Conservation (phyloP, 495 filamentous ascomycete species). For the Filosporella fistucella region DNA sequence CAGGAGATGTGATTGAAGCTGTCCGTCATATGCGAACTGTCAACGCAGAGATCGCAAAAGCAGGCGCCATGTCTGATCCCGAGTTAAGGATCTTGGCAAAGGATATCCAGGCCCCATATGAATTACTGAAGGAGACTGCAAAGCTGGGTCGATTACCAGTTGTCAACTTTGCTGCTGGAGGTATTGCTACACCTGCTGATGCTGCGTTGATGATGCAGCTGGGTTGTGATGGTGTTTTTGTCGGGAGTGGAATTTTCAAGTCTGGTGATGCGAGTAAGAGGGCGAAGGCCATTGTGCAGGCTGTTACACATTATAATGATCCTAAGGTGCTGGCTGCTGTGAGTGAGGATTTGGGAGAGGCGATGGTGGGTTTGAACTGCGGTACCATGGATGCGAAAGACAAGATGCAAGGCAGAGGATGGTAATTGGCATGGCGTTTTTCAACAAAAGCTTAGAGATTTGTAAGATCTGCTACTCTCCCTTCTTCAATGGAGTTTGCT, state of each 20-base stretch:
- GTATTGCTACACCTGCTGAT: conserved; percentile 93
- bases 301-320: conserved; percentile 84
- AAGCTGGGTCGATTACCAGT: conserved; percentile 86
- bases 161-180: conserved; percentile 98
- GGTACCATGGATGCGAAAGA: conserved; percentile 65
- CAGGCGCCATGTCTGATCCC: conserved; percentile 53
- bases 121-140: conserved; percentile 78
- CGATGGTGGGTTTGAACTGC: conserved; percentile 93
- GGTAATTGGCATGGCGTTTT: conserved; percentile 61
- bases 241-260: conserved; percentile 97
- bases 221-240: conserved; percentile 96
- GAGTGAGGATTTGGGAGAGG: conserved; percentile 80
- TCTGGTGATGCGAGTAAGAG: conserved; percentile 80
- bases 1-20: conserved; percentile 96
- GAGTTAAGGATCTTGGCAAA: conserved; percentile 75
- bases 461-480: too few species aligned
- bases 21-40: conserved; percentile 95
- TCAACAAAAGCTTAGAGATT: too few species aligned
- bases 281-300: conserved; percentile 91
- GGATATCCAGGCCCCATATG: conserved; percentile 71
- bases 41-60: conserved; percentile 74
- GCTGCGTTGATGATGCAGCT: conserved; percentile 99
- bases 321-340: conserved; percentile 84
- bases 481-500: too few species aligned
- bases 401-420: conserved; percentile 83